phyloP scores from a whole-genome alignment of 345 rosid species.

The Bruguiera parviflora region DNA sequence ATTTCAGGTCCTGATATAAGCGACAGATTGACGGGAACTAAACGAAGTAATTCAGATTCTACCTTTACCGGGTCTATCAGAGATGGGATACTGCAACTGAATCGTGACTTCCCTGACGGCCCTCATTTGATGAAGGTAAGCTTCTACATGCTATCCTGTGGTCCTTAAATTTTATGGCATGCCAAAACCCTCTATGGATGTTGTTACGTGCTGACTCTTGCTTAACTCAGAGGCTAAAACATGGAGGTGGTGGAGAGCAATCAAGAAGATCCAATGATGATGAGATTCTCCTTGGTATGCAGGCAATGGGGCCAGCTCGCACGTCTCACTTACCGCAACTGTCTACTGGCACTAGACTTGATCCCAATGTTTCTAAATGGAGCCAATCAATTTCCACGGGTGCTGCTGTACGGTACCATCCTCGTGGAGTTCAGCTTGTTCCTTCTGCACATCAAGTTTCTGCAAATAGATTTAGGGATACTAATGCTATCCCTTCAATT shows the following conservation, averaged over 20 bases:
- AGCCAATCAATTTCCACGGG: slow-evolving; percentile 45
- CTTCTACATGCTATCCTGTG: slow-evolving; percentile 6
- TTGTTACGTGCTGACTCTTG: slow-evolving; percentile 7
- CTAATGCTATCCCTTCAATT: slow-evolving; percentile 46
- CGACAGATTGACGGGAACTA: slow-evolving; percentile 60
- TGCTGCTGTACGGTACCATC: slow-evolving; percentile 49
- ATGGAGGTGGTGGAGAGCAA: slow-evolving; percentile 51
- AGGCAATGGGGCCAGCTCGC: slow-evolving; percentile 47
- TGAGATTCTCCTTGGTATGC: slow-evolving; percentile 39
- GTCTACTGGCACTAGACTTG: slow-evolving; percentile 41
- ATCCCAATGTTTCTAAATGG: slow-evolving; percentile 46
- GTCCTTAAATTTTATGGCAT: slow-evolving; percentile 4
- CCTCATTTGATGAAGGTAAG: slow-evolving; percentile 77
- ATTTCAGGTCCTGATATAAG: slow-evolving; percentile 59
- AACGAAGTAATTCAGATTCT: slow-evolving; percentile 76
- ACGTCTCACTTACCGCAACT: slow-evolving; percentile 50
- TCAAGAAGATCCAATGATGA: slow-evolving; percentile 54
- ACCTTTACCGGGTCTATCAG: slow-evolving; percentile 41
- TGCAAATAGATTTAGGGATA: slow-evolving; percentile 65
- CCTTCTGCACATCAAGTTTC: slow-evolving; percentile 61
- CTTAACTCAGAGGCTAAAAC: slow-evolving; percentile 52
- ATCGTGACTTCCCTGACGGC: slow-evolving; percentile 66
- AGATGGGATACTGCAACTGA: slow-evolving; percentile 34
- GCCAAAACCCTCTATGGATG: slow-evolving; percentile 1
- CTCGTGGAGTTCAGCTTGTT: slow-evolving; percentile 56